phyloP scores from a whole-genome alignment of 352 stramenopile genomes.

The Pythium aquatile region DNA sequence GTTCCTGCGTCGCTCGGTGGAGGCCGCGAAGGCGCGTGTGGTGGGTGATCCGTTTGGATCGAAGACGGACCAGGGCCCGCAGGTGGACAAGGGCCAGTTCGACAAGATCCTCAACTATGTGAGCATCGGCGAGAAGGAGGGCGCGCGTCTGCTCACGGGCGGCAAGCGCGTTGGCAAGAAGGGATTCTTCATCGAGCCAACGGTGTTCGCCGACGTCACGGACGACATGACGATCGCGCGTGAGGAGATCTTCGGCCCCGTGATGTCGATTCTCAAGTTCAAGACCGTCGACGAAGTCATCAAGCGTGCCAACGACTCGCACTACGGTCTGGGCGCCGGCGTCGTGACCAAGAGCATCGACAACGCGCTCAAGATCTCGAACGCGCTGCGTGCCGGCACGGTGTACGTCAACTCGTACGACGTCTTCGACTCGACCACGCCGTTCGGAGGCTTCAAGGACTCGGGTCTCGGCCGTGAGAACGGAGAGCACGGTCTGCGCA shows the following conservation, averaged over 20 bases:
- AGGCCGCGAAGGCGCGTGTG: conserved; percentile 47
- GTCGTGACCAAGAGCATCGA: conserved; percentile 89
- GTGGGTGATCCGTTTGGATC: conserved; percentile 53
- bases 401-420: conserved; percentile 96
- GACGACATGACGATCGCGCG: conserved; percentile 88
- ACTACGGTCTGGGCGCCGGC: conserved; percentile 86
- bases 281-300: conserved; percentile 89
- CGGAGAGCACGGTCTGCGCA: conserved; percentile 62
- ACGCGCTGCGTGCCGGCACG: conserved; percentile 87
- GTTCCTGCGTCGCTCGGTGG: conserved; percentile 50
- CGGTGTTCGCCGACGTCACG: conserved; percentile 66
- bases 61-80: conserved; percentile 54
- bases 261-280: conserved; percentile 90
- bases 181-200: conserved; percentile 79
- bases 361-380: conserved; percentile 85
- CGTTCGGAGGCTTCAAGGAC: conserved; percentile 89
- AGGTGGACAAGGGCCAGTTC: conserved; percentile 66
- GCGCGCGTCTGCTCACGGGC: conserved; percentile 60
- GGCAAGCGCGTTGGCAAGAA: conserved; percentile 66
- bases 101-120: conserved; percentile 78
- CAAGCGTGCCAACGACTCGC: conserved; percentile 77
- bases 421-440: conserved; percentile 80
- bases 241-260: conserved; percentile 93
- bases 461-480: conserved; percentile 83
- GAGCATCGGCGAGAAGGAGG: conserved; percentile 42